Base-by-base conservation (phyloP, 306 rosid genomes). In the Rosa multiflora region DNA sequence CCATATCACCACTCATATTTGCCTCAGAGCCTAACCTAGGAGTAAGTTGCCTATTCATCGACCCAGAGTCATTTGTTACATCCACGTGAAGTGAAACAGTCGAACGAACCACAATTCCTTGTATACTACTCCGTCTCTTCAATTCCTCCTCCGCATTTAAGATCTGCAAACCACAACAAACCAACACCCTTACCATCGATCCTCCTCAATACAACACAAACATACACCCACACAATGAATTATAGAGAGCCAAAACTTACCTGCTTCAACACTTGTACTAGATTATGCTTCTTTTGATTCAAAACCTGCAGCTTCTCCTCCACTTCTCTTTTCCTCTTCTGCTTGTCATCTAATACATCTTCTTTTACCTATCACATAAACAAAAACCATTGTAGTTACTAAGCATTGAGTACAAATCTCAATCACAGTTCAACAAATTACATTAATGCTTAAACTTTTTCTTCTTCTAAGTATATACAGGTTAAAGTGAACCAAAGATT, bases 111-210 rank as follows among this genome's bases (percentile, higher is more conserved):
- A 78, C 78, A 72, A 70, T 80, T 71, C 87, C 95, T 88, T 88
- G 95, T 81, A 76, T 59, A 74, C 80, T 85, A 63, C 55, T 87
- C 59, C 93, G 88, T 71, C 98, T 87, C 86, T 91, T 91, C 14
- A 96, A 80, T 81, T 93, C 99, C 86, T 95, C 99, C 87, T 96
- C 99, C 18, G 93, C 97, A 81, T 83, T 84, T 78, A 96, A 87
- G 72, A 96, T 93, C 99, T 93, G 91, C 51, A 82, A 79, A 86
- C 26, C 73, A 79, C 70, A 70, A 72, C 62, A 76, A 73, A 61
- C 20, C 59, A 76, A 72, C 26, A 63, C 67, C 67, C 9, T 40
- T 37, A 7, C 20, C 10, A 76, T 32, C 18, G 7, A 63, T 62
- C 47, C 37, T 64, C 47, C 79, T 14, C 5, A 62, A 32, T 10